Conservation (phyloP, 1,284 basidiomycete species). For the Puccinia triticina region DNA sequence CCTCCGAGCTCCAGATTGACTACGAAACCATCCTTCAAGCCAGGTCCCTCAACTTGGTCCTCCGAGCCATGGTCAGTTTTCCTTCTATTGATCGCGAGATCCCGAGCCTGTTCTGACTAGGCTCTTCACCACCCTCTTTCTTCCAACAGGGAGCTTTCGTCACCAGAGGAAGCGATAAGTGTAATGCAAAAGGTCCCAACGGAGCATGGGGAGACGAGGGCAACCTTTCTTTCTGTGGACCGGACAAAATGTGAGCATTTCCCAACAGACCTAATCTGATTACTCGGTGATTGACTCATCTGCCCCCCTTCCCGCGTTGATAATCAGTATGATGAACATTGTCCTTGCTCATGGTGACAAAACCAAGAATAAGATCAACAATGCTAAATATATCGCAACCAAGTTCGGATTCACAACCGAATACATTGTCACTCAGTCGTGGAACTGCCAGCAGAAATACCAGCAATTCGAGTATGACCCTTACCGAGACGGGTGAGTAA, state of each 20-base stretch:
- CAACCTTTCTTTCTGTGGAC: conserved; percentile 25
- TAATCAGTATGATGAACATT: conserved; percentile 50
- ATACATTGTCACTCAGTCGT: conserved; percentile 47
- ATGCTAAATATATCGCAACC: conserved; percentile 37
- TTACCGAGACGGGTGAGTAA: conserved; percentile 38
- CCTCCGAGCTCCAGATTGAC: conserved; percentile 22
- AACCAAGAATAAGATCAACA: conserved; percentile 40
- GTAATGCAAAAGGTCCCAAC: conserved; percentile 38
- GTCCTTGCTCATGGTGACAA: conserved; percentile 40
- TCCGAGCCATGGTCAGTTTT: conserved; percentile 36
- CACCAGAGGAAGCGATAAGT: conserved; percentile 35
- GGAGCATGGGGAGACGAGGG: conserved; percentile 26
- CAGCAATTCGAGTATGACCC: conserved; percentile 35
- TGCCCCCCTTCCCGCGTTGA: neutral
- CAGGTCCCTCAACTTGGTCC: conserved; percentile 33
- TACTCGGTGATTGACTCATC: neutral
- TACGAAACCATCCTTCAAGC: conserved; percentile 36
- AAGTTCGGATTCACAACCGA: conserved; percentile 51
- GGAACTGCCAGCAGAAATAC: conserved; percentile 47
- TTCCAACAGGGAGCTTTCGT: conserved; percentile 35
- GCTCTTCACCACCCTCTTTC: neutral
- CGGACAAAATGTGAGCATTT: conserved; percentile 43
- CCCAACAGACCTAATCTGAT: neutral
- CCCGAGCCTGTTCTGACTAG: neutral
- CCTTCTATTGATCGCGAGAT: neutral